Base-by-base conservation (phyloP, 129 eudicot species). In the Gnaphalium uliginosum region DNA sequence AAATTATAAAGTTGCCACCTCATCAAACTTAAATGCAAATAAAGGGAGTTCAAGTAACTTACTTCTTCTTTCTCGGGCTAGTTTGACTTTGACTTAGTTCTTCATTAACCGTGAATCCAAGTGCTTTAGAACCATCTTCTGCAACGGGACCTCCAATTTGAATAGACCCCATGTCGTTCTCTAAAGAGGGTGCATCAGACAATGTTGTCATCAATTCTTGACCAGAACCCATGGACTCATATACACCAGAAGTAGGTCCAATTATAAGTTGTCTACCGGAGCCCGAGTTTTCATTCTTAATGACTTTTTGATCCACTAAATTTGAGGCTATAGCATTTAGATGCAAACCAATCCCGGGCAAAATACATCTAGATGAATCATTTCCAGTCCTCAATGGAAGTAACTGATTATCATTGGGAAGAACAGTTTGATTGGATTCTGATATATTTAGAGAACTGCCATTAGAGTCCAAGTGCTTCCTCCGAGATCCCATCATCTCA, bases 41-140 rank as follows among this genome's bases (percentile, higher is more conserved):
- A 62, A 17, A 32, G 10, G 43, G 60, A 58, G 25, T 66, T 51
- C 59, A 78, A 22, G 56, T 72, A 60, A 75, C 83, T 43, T 82
- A 76, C 99, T 90, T 89, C 75, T 89, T 95, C 87, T 91, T 95
- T 85, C 88, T 95, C 11, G 97, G 96, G 71, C 96, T 89, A 84
- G 73, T 82, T 77, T 82, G 97, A 86, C 73, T 81, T 75, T 82
- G 97, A 76, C 77, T 82, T 50, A 78, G 76, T 58, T 86, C 96
- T 48, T 85, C 89, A 58, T 82, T 85, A 37, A 46, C 84, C 76
- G 73, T 75, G 74, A 61, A 76, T 26, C 69, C 87, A 61, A 85
- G 81, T 76, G 80, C 71, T 66, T 68, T 83, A 58, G 80, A 77
- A 76, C 82, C 80, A 80, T 86, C 87, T 75, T 88, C 98, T 23